Evolutionary conservation across 495 filamentous ascomycete genomes (phyloP).

Genomic region (Neurospora sp.): DNA sequence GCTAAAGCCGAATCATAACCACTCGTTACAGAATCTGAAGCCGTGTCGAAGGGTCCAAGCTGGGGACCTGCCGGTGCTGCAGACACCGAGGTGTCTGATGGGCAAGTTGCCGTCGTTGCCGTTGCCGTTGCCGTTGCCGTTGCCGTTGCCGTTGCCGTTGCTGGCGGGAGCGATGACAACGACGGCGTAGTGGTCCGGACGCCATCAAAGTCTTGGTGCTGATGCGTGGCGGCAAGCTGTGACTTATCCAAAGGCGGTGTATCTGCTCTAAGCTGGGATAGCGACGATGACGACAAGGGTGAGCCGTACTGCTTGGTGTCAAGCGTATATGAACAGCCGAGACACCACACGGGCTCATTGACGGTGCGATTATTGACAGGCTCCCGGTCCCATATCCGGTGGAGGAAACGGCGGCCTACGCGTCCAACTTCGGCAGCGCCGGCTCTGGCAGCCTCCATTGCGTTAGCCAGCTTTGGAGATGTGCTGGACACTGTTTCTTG

Average conservation of each 20-base stretch:
- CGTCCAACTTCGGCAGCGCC: slow-evolving; percentile 24
- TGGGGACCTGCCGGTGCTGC: slow-evolving; percentile 7
- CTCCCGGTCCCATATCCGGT: slow-evolving; percentile 92
- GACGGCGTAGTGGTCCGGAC: neutral
- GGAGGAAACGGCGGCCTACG: slow-evolving; percentile 63
- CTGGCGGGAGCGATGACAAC: neutral
- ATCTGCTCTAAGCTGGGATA: neutral
- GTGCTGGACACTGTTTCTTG: slow-evolving; percentile 18
- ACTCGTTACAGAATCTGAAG: slow-evolving; percentile 34
- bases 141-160: neutral
- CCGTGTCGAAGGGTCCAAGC: slow-evolving; percentile 26
- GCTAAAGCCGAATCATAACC: slow-evolving; percentile 41
- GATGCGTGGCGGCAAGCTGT: slow-evolving; percentile 5
- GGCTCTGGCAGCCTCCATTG: slow-evolving; percentile 35
- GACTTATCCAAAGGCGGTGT: neutral
- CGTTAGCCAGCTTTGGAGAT: slow-evolving; percentile 19
- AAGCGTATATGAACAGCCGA: slow-evolving; percentile 66
- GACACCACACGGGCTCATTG: slow-evolving; percentile 71
- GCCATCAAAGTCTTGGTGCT: slow-evolving; percentile 16
- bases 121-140: neutral
- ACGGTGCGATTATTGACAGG: slow-evolving; percentile 69
- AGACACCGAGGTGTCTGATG: neutral
- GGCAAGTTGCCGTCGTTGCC: neutral
- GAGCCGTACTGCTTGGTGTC: slow-evolving; percentile 19
- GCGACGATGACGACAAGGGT: neutral